A percentile compares a stretch with the other conserved stretches of the same genome.
Evolutionary conservation across 2,329 filamentous ascomycete species (phyloP).

Genomic region (Paracamarosporium sp.): DNA sequence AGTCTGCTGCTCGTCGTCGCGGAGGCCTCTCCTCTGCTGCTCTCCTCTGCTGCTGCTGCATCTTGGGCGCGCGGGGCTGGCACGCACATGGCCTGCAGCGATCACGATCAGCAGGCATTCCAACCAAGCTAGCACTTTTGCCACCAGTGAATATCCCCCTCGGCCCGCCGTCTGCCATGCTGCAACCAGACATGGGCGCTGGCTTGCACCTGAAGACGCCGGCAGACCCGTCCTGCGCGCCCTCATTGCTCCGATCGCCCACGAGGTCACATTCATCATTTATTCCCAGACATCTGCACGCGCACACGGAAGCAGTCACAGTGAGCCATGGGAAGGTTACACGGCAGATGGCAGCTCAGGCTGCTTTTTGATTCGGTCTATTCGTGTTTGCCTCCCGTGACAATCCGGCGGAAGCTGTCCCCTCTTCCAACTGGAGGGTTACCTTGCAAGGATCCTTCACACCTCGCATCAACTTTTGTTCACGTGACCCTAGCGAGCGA

Average conservation of each 20-base stretch:
- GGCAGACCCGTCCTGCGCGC: not conserved
- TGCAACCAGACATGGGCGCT: not conserved
- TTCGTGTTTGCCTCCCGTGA: slow-evolving; percentile 25
- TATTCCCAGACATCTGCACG: slow-evolving; percentile 23
- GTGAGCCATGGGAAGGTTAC: slow-evolving; percentile 24
- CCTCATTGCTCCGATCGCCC: slow-evolving; percentile 1
- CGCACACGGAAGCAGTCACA: slow-evolving; percentile 26
- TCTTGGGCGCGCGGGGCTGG: not conserved
- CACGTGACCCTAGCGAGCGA: slow-evolving; percentile 32
- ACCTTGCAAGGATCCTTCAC: slow-evolving; percentile 24
- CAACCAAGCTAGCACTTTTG: slow-evolving; percentile 14
- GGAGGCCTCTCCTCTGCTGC: too few species aligned
- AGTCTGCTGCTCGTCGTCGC: too few species aligned
- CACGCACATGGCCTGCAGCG: not conserved
- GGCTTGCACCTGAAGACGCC: not conserved
- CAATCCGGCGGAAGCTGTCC: slow-evolving; percentile 26
- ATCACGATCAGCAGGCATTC: slow-evolving; percentile 26
- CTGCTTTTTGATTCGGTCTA: slow-evolving; percentile 23
- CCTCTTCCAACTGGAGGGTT: slow-evolving; percentile 39
- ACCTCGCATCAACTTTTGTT: slow-evolving; percentile 36
- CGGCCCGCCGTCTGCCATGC: not conserved
- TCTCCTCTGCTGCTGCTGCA: not conserved
- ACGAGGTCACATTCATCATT: slow-evolving; percentile 20
- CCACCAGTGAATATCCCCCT: slow-evolving; percentile 17
- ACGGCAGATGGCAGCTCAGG: slow-evolving; percentile 24